phyloP scores from a whole-genome alignment of 2,329 filamentous ascomycete species.

The Xylaria sp. region DNA sequence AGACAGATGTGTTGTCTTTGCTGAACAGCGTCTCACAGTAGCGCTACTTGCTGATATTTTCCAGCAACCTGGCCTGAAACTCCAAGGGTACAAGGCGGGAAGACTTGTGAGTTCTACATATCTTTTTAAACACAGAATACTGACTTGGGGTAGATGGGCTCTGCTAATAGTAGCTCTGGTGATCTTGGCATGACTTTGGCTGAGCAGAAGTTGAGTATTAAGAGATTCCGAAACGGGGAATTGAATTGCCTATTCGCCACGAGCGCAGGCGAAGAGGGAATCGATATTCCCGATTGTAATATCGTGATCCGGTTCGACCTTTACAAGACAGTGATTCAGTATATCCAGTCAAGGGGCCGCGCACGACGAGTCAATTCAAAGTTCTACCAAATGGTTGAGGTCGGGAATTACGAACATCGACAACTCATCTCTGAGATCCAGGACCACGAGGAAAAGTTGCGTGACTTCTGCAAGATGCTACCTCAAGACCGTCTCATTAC shows the following conservation, averaged over 20 bases:
- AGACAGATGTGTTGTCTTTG: conserved; percentile 87
- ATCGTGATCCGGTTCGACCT: conserved; percentile 82
- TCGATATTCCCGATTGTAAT: conserved; percentile 75
- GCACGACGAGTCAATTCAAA: conserved; percentile 81
- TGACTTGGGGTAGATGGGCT: conserved; percentile 48
- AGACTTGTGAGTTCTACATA: conserved; percentile 60
- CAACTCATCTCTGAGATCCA: conserved; percentile 68
- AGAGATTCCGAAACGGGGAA: conserved; percentile 68
- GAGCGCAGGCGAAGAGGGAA: conserved; percentile 73
- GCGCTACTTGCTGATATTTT: conserved; percentile 77
- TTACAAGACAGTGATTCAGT: conserved; percentile 90
- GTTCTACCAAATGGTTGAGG: conserved; percentile 86
- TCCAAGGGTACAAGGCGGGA: conserved; percentile 65
- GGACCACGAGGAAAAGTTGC: conserved; percentile 70
- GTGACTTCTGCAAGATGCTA: conserved; percentile 78
- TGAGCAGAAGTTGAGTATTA: conserved; percentile 78
- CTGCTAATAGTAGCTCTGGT: conserved; percentile 59
- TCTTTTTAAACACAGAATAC: conserved; percentile 15
- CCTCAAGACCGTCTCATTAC: conserved; percentile 77
- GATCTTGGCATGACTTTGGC: conserved; percentile 74
- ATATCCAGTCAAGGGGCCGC: conserved; percentile 90
- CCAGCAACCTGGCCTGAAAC: conserved; percentile 61
- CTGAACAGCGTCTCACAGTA: conserved; percentile 81
- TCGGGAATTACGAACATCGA: conserved; percentile 70
- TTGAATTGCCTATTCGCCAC: conserved; percentile 74